Evolutionary conservation across 768 basidiomycete species (phyloP), one percentile per base, ranked within the genome.

Genomic region (Kwoniella botswanensis): DNA sequence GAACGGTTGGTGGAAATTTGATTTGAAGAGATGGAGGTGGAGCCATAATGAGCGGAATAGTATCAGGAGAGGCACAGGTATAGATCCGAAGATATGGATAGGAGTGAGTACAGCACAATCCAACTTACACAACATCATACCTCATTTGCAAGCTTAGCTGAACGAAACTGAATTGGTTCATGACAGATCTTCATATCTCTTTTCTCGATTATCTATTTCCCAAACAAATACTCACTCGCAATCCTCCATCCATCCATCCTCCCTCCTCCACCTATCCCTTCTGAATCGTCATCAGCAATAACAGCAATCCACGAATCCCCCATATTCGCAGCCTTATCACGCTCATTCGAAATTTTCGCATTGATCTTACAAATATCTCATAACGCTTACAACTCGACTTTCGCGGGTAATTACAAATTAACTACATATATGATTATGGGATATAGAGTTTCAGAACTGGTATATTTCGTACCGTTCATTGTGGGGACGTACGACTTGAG

Each of bases 391-490:
- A 21, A 42, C 7, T 55, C 62, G 5, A 70, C 71, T 2, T 72
- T 70, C 35, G 74, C 74, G 10, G 74, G 74, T 7, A 11, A 46
- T n/a, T 72, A 55, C 43, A 67, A 63, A 10, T 10, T 75, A 9
- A 58, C 61, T 13, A 50, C 67, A 4, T 65, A 72, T 55, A 35
- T 75, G 18, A 24, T 29, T 6, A n/a, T 67, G 13, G 65, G 29
- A 22, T 52, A 56, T 21, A 59, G 29, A 24, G 42, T 63, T 0
- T 15, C 66, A 12, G 52, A 55, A 3, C 18, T 62, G 57, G 44
- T 70, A 15, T 67, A 68, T 41, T 67, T 56, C 57, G 15, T 67
- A 4, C 64, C 71, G 1, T 65, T 21, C 15, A 35, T 75, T 1
- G 55, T 75, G 4, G 74, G 74, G 1, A 53, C 41, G 35, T 58